Evolutionary conservation across 2,329 filamentous ascomycete species (phyloP).

Genomic region (Beauveria sp.): DNA sequence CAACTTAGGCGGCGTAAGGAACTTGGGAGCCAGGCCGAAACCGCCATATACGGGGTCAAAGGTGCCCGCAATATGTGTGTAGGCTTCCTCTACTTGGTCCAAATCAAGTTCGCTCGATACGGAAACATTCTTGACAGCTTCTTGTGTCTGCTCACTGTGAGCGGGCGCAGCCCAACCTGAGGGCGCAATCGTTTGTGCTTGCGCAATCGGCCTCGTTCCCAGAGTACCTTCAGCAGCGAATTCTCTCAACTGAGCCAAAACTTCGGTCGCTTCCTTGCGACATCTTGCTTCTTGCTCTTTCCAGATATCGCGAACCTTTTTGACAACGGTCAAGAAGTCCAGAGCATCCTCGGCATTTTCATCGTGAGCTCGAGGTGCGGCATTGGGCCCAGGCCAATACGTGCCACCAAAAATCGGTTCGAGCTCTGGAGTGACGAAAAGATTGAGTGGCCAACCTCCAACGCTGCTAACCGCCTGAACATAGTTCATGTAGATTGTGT

Average conservation of each 20-base stretch:
- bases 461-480: constrained; percentile 85
- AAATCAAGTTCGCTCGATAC: constrained; percentile 70
- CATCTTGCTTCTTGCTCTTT: constrained; percentile 75
- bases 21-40: constrained; percentile 78
- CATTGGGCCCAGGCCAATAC: constrained; percentile 82
- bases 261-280: constrained; percentile 74
- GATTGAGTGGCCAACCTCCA: constrained; percentile 90
- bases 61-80: constrained; percentile 68
- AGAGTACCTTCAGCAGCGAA: constrained; percentile 85
- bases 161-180: constrained; percentile 25
- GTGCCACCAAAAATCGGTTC: constrained; percentile 94
- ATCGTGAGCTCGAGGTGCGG: constrained; percentile 30
- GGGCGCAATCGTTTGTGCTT: constrained; percentile 22
- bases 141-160: constrained; percentile 18
- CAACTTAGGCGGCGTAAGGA: constrained; percentile 79
- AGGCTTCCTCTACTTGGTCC: constrained; percentile 86
- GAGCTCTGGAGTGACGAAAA: constrained; percentile 90
- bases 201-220: constrained; percentile 31
- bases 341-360: constrained; percentile 50
- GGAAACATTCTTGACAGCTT: constrained; percentile 17
- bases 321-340: constrained; percentile 76
- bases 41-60: constrained; percentile 75
- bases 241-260: constrained; percentile 70
- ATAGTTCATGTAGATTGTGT: constrained; percentile 98
- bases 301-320: constrained; percentile 73